A percentile compares a stretch with the other conserved stretches of the same genome.
phyloP scores from a whole-genome alignment of 495 filamentous ascomycete species.

The Oidiodendron maius region DNA sequence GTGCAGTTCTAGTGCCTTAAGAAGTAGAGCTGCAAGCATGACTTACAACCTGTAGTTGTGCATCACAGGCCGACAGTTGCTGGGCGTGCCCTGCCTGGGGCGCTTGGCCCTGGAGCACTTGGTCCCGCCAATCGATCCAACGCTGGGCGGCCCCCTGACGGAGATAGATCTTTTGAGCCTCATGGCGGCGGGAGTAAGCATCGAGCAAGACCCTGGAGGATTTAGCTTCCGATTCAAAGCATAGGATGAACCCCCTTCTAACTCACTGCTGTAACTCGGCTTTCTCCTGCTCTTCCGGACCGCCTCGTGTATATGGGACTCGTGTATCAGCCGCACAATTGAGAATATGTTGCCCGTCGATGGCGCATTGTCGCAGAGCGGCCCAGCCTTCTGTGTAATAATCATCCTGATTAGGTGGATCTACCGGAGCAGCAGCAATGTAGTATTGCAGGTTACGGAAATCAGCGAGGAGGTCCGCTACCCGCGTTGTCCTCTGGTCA shows the following conservation, averaged over 20 bases:
- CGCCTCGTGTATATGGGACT: slow-evolving; percentile 47
- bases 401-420: slow-evolving; percentile 55
- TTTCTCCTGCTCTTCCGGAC: slow-evolving; percentile 64
- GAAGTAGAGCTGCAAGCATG: too few species aligned
- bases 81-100: slow-evolving; percentile 51
- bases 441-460: slow-evolving; percentile 78
- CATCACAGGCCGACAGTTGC: slow-evolving; percentile 53
- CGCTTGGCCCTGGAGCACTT: slow-evolving; percentile 57
- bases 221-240: neutral
- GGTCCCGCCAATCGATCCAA: slow-evolving; percentile 71
- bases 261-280: slow-evolving; percentile 69
- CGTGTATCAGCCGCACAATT: slow-evolving; percentile 58
- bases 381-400: slow-evolving; percentile 75
- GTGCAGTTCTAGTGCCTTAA: too few species aligned
- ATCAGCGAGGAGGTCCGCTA: slow-evolving; percentile 79
- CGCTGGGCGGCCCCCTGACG: slow-evolving; percentile 69
- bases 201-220: slow-evolving; percentile 65
- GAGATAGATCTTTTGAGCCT: slow-evolving; percentile 79
- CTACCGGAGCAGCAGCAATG: slow-evolving; percentile 63
- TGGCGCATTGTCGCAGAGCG: slow-evolving; percentile 65
- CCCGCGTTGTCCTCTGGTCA: slow-evolving; percentile 70
- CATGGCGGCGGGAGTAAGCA: slow-evolving; percentile 71
- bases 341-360: slow-evolving; percentile 70
- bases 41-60: slow-evolving; percentile 57
- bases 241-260: neutral